Evolutionary conservation across 768 basidiomycete genomes (phyloP).

Genomic region (Podaxis sp.): DNA sequence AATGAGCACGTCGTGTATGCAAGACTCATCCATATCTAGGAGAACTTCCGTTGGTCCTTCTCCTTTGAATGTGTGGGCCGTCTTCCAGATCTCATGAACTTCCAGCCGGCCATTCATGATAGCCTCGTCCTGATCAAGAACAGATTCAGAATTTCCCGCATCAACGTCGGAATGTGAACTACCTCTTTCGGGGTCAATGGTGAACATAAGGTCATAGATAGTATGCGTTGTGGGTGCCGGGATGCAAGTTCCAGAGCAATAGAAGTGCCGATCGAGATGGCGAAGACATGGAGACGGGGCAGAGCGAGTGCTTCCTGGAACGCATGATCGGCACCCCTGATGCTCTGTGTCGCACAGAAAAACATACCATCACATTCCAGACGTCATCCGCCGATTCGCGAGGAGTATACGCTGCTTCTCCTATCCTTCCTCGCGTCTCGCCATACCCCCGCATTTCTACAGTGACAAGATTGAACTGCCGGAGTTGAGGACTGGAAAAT

Average conservation of each 20-base stretch:
- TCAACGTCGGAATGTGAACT: neutral
- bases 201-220: conserved; percentile 37
- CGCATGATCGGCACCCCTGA: neutral
- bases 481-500: conserved; percentile 33
- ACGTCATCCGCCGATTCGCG: conserved; percentile 32
- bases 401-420: conserved; percentile 26
- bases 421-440: conserved; percentile 28
- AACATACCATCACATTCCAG: conserved; percentile 31
- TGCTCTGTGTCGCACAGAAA: neutral
- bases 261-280: conserved; percentile 32
- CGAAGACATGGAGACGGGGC: conserved; percentile 36
- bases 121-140: conserved; percentile 25
- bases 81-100: conserved; percentile 26
- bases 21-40: conserved; percentile 12
- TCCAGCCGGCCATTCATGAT: conserved; percentile 28
- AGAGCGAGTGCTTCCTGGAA: conserved; percentile 31
- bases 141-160: neutral
- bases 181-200: conserved; percentile 35
- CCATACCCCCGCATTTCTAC: conserved; percentile 36
- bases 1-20: conserved; percentile 21
- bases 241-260: conserved; percentile 34
- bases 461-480: conserved; percentile 38
- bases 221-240: conserved; percentile 28
- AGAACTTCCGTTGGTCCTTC: conserved; percentile 4
- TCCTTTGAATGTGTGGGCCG: conserved; percentile 14